Conservation (phyloP, 192 early-diverging fungal genomes). For the Coemansia sp. region DNA sequence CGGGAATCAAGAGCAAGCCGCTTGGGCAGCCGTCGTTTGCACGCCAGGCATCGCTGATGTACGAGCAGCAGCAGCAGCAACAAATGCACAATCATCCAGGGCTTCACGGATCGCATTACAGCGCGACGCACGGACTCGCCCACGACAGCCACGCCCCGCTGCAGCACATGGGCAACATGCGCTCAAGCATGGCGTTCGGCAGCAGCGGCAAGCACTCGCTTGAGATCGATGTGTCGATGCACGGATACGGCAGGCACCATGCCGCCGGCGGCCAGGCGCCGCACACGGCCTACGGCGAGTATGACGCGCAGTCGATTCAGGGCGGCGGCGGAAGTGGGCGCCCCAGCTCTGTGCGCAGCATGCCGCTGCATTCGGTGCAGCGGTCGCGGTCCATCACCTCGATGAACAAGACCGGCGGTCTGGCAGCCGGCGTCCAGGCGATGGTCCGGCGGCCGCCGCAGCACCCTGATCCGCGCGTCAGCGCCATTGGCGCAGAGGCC, state of each 20-base stretch:
- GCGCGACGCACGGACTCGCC: constrained; percentile 9
- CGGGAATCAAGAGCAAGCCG: constrained; percentile 53
- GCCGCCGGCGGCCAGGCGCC: not conserved
- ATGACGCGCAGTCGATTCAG: constrained; percentile 24
- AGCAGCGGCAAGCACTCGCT: constrained; percentile 29
- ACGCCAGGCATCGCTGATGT: constrained; percentile 27
- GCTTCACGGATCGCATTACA: constrained; percentile 18
- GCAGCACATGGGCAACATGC: constrained; percentile 9
- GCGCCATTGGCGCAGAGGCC: constrained; percentile 15
- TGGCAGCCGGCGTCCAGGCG: not conserved
- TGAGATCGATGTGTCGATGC: constrained; percentile 12
- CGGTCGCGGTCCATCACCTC: constrained; percentile 50
- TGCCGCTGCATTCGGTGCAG: constrained; percentile 52
- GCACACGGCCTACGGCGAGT: constrained; percentile 23
- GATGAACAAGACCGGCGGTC: constrained; percentile 23
- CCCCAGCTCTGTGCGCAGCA: constrained; percentile 53
- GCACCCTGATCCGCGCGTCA: constrained; percentile 32
- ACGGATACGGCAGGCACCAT: not conserved
- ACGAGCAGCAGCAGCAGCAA: constrained; percentile 13
- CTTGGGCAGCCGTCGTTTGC: constrained; percentile 57
- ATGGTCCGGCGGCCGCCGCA: constrained; percentile 27
- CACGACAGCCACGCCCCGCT: constrained; percentile 20
- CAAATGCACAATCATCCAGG: not conserved
- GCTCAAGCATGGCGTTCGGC: constrained; percentile 27
- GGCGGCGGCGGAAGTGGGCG: constrained; percentile 23